Evolutionary conservation across 805 yeast genomes (phyloP).

Genomic region (Yueomyces sp.): DNA sequence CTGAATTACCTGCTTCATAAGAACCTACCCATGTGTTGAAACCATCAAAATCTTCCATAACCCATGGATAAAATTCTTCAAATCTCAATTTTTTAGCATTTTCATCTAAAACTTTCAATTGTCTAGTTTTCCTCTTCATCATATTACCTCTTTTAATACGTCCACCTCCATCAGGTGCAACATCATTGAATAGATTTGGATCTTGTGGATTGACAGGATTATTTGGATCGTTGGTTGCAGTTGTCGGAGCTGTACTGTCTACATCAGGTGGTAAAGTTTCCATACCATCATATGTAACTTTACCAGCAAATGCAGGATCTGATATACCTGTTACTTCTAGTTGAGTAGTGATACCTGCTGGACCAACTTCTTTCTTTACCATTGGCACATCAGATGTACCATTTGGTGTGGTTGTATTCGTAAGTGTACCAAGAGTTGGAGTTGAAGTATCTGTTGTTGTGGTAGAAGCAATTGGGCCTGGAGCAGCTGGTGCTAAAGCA

Average conservation of each 20-base stretch:
- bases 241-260: slow-evolving; percentile 27
- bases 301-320: slow-evolving; percentile 26
- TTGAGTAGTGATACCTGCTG: slow-evolving; percentile 10
- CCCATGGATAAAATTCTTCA: slow-evolving; percentile 98
- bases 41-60: slow-evolving; percentile 92
- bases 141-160: slow-evolving; percentile 40
- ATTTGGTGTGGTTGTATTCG: not conserved
- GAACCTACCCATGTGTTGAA: slow-evolving; percentile 90
- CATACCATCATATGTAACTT: slow-evolving; percentile 28
- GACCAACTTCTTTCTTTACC: not conserved
- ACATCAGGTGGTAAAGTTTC: slow-evolving; percentile 27
- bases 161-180: slow-evolving; percentile 90
- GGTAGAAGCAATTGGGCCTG: not conserved
- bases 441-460: not conserved
- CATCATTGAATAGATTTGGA: slow-evolving; percentile 38
- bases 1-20: slow-evolving; percentile 81
- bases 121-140: slow-evolving; percentile 70
- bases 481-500: not conserved
- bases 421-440: not conserved
- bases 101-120: slow-evolving; percentile 70
- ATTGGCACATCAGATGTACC: not conserved
- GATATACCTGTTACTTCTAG: slow-evolving; percentile 27
- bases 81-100: slow-evolving; percentile 72
- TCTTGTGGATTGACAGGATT: not conserved
- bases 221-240: slow-evolving; percentile 1